phyloP scores from a whole-genome alignment of 2,329 filamentous ascomycete genomes.

The Ceratocystiopsis minuta region DNA sequence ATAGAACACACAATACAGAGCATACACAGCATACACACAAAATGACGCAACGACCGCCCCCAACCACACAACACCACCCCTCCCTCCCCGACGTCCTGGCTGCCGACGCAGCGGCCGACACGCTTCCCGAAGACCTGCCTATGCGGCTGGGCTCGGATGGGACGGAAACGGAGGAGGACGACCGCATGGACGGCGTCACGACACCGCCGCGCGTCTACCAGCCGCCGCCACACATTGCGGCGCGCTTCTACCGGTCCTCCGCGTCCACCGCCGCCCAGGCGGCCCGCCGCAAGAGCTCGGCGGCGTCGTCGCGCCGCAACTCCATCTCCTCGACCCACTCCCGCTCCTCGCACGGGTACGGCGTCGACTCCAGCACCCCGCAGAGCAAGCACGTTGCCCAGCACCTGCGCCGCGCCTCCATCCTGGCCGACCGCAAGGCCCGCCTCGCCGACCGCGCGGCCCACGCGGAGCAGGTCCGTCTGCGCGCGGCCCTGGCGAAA shows the following conservation, averaged over 20 bases:
- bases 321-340: conserved; percentile 63
- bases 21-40: no score
- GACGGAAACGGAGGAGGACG: conserved; percentile 2
- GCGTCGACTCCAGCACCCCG: conserved; percentile 30
- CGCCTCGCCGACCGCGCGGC: conserved; percentile 63
- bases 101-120: no score
- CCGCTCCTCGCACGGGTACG: conserved; percentile 44
- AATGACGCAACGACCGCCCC: no score
- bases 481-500: conserved; percentile 58
- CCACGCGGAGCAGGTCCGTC: conserved; percentile 66
- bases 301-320: conserved; percentile 62
- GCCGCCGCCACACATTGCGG: conserved; percentile 53
- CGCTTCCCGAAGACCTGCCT: no score
- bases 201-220: neutral
- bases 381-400: conserved; percentile 66
- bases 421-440: conserved; percentile 64
- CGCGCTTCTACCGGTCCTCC: conserved; percentile 54
- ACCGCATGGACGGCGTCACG: neutral
- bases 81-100: no score
- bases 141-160: no score
- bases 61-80: no score
- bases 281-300: conserved; percentile 54
- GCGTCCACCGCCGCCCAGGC: conserved; percentile 15
- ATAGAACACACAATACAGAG: no score
- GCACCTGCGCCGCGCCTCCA: conserved; percentile 61